Base-by-base conservation (phyloP, 306 rosid genomes). In the Dalbergia cultrata region DNA sequence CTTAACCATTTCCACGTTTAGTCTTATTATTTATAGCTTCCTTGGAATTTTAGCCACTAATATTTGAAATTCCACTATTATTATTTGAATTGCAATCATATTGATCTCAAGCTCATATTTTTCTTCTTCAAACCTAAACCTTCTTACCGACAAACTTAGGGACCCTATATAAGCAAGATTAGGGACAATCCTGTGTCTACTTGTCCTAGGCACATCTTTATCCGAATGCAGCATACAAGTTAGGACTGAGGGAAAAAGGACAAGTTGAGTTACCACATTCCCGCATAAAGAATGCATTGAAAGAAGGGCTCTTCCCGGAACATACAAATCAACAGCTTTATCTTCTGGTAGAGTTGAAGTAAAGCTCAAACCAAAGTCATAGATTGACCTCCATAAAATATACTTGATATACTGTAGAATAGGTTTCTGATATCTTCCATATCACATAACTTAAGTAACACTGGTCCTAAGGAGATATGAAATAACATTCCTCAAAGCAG, bases 261-360 rank as follows among this genome's bases (percentile, higher is more conserved):
- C 41, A 52, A 76, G 57, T 64, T 37, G 39, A 70, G 89, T 74
- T 86, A 95, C 99, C 92, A 91, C 92, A 81, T 90, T 87, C 54
- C 97, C 98, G 81, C 97, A 90, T 22, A 90, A 92, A 80, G 97
- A 95, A 83, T 95, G 97, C 97, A 95, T 90, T 3, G 98, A 92
- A 22, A 95, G 67, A 85, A 95, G 77, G 64, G 99, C 95, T 87
- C 97, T 87, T 80, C 93, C 99, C 67, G 92, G 70, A 22, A 95
- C 99, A 85, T 93, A 95, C 78, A 93, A 86, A 89, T 94, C 93
- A 19, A 95, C 97, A 60, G 97, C 97, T 85, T 95, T 95, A 74
- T 95, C 99, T 84, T 95, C 97, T 0, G 95, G 93, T 65, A 92
- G 89, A 54, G 97, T 89, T 74, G 97, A 94, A 72, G 95, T 94